Evolutionary conservation across 768 basidiomycete genomes (phyloP), one percentile per base, ranked within the genome.

Genomic region (Lepiota venenata): DNA sequence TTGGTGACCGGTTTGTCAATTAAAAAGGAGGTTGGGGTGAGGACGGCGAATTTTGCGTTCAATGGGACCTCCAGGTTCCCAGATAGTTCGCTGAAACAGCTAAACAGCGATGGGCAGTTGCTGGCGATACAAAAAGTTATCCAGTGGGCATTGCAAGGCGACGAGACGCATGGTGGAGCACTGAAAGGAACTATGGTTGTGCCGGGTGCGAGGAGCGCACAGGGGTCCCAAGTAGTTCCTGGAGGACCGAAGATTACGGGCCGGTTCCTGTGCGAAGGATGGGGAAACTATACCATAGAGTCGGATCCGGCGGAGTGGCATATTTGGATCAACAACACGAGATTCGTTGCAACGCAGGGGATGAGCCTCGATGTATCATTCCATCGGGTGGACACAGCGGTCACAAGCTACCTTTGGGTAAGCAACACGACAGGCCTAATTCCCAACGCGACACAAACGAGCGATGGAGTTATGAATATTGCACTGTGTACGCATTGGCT

Each of bases 1-100:
- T 46, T 60, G n/a, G 22, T 58, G 10, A 45, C 41, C 18, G 55
- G 60, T 38, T 41, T 61, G 11, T 61, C 60, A 7, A 56, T 61
- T n/a, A 29, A 48, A 5, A 55, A 49, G 22, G 50, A 52, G 18
- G 25, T 10, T 8, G 55, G 40, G 21, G 38, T 41, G 27, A 36
- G 39, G n/a, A 3, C 22, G 2, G 22, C 56, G 8, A 41, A 41
- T 20, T 61, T 61, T 21, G 21, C 6, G 18, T 61, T 41, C 32
- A 40, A 45, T 7, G 29, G 38, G 8, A 48, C 53, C 3, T 44
- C 58, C 6, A 16, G 42, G 12, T 55, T 61, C 14, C 58, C 54
- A 3, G 29, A 58, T 18, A 58, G 60, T 27, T 49, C 40, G 11
- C 14, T 44, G 27, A 10, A 21, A 4, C 9, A 4, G 8, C 27